Conservation (phyloP, 768 basidiomycete species). For the Amanita inopinata region DNA sequence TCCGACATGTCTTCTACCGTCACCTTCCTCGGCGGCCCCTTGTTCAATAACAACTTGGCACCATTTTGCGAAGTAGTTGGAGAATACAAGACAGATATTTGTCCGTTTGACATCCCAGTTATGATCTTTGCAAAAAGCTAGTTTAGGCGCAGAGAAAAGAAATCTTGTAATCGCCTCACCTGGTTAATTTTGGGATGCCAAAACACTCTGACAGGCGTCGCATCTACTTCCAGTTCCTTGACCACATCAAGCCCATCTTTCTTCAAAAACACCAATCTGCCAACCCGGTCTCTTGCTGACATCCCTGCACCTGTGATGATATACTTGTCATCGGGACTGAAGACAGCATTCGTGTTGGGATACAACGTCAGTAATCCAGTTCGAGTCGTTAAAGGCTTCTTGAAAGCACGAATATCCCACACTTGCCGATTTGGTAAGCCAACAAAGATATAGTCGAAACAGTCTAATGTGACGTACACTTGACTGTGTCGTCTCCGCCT, state of each 20-base stretch:
- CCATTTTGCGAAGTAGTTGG: slow-evolving; percentile 85
- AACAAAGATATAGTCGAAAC: slow-evolving; percentile 10
- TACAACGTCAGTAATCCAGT: slow-evolving; percentile 67
- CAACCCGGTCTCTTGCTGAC: slow-evolving; percentile 54
- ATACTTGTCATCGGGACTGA: slow-evolving; percentile 90
- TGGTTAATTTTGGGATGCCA: slow-evolving; percentile 99
- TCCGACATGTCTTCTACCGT: slow-evolving; percentile 86
- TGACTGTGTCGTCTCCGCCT: slow-evolving; percentile 93
- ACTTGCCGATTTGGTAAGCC: slow-evolving; percentile 38
- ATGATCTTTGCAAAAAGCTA: slow-evolving; percentile 52
- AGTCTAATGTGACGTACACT: slow-evolving; percentile 49
- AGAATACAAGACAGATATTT: slow-evolving; percentile 87
- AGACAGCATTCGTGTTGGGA: slow-evolving; percentile 87
- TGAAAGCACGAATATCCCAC: slow-evolving; percentile 91
- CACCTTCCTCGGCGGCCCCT: slow-evolving; percentile 75
- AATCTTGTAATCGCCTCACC: slow-evolving; percentile 34
- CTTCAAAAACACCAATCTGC: slow-evolving; percentile 64
- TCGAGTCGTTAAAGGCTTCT: slow-evolving; percentile 72
- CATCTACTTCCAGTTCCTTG: slow-evolving; percentile 58
- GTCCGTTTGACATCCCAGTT: slow-evolving; percentile 78
- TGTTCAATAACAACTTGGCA: slow-evolving; percentile 80
- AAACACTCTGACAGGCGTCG: slow-evolving; percentile 78
- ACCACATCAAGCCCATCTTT: slow-evolving; percentile 61
- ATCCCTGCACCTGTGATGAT: slow-evolving; percentile 78
- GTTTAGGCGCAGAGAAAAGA: background rate